These are phyloP conservation scores for Penicillium cinerascens DNA, from an alignment of 495 filamentous ascomycete genomes.

Conservation along the genomic window DNA sequence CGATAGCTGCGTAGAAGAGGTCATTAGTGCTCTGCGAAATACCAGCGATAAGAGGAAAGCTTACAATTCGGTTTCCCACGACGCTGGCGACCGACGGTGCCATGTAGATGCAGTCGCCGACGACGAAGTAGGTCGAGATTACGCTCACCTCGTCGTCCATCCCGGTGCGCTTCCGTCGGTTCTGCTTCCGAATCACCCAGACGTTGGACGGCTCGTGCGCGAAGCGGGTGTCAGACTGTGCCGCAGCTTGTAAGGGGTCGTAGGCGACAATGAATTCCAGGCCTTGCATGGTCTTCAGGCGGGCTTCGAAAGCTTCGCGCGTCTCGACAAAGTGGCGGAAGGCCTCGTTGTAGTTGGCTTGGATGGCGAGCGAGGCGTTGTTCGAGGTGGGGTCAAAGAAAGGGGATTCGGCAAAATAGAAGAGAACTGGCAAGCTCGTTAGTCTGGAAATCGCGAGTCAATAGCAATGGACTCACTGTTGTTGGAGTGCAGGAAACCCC, in stretches of 20 bases:
- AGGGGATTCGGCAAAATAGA: conserved; percentile 84
- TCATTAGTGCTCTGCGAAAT: conserved; percentile 11
- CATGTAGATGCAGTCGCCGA: conserved; percentile 85
- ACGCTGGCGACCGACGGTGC: conserved; percentile 79
- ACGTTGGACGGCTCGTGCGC: conserved; percentile 59
- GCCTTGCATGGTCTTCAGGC: conserved; percentile 74
- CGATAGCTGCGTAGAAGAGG: conserved; percentile 55
- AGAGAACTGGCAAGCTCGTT: conserved; percentile 53
- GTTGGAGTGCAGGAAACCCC: conserved; percentile 50
- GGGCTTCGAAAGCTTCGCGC: conserved; percentile 74
- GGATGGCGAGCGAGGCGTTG: conserved; percentile 72
- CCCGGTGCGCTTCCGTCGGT: conserved; percentile 55
- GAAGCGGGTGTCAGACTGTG: conserved; percentile 55
- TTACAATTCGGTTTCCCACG: conserved; percentile 69
- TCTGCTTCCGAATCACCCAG: conserved; percentile 93
- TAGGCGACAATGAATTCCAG: conserved; percentile 79
- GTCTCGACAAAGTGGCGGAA: conserved; percentile 60
- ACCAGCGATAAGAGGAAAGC: conserved; percentile 13
- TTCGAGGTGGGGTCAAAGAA: conserved; percentile 91
- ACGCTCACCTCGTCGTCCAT: conserved; percentile 67
- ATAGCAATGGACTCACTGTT: conserved; percentile 34
- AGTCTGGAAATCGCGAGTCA: not conserved
- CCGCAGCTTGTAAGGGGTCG: conserved; percentile 62
- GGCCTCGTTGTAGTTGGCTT: conserved; percentile 72
- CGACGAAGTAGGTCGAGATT: conserved; percentile 75